These are phyloP conservation scores for Fusarium aywerte DNA, from an alignment of 2,329 filamentous ascomycete species.

Conservation along the genomic window DNA sequence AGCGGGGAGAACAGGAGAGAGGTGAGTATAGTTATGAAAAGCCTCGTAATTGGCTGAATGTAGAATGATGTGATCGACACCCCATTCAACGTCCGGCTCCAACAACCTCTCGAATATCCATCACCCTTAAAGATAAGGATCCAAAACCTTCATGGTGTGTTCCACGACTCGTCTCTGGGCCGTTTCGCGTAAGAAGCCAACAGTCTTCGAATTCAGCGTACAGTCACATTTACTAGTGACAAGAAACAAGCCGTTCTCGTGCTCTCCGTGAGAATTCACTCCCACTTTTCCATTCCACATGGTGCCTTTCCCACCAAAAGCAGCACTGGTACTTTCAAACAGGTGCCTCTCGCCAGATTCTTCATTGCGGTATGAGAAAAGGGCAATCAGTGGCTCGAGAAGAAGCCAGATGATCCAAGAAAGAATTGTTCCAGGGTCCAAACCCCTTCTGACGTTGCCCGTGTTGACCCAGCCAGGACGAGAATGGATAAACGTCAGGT, in stretches of 20 bases:
- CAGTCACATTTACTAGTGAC: slow-evolving; percentile 49
- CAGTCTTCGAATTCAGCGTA: slow-evolving; percentile 47
- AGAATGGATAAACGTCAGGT: slow-evolving; percentile 46
- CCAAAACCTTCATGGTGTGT: slow-evolving; percentile 49
- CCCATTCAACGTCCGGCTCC: too few species aligned
- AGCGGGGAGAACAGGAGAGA: neutral
- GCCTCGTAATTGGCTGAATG: neutral
- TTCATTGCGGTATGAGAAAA: slow-evolving; percentile 48
- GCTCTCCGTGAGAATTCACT: slow-evolving; percentile 44
- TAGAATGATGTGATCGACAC: too few species aligned
- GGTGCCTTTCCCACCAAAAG: slow-evolving; percentile 50
- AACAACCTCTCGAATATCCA: too few species aligned
- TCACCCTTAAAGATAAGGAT: slow-evolving; percentile 14
- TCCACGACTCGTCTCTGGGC: slow-evolving; percentile 48
- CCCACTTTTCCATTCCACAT: slow-evolving; percentile 48
- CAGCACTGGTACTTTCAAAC: slow-evolving; percentile 52
- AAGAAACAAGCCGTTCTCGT: slow-evolving; percentile 49
- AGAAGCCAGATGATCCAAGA: slow-evolving; percentile 50
- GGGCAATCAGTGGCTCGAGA: slow-evolving; percentile 47
- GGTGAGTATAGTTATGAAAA: neutral
- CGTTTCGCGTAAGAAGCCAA: slow-evolving; percentile 47
- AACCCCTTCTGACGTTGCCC: slow-evolving; percentile 44
- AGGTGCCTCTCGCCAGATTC: slow-evolving; percentile 50
- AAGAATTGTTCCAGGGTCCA: slow-evolving; percentile 41
- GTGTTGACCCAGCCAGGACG: slow-evolving; percentile 48